These are phyloP conservation scores for Trichocladium antarcticum DNA, from an alignment of 495 filamentous ascomycete species.

Conservation along the genomic window DNA sequence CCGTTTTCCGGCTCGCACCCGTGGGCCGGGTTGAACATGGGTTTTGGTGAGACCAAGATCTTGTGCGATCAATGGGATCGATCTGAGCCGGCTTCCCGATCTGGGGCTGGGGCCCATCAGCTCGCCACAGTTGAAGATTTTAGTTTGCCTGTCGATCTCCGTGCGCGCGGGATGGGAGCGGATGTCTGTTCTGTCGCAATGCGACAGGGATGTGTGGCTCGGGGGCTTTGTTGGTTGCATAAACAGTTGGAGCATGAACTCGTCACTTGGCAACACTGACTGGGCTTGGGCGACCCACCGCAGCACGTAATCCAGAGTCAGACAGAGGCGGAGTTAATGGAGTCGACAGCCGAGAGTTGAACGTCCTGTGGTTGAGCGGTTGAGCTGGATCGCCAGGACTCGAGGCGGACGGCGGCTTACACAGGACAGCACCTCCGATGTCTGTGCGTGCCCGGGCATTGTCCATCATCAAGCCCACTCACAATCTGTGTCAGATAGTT, in stretches of 20 bases:
- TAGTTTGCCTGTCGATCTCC: conserved; percentile 8
- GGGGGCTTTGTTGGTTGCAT: conserved; percentile 15
- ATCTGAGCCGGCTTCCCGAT: conserved; percentile 18
- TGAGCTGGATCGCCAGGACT: too few relatives aligned
- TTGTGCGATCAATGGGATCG: not conserved
- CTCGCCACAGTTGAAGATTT: too few relatives aligned
- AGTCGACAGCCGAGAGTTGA: not conserved
- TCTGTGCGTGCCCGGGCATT: not conserved
- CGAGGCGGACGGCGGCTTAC: too few relatives aligned
- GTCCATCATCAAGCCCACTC: too few relatives aligned
- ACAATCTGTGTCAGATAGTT: not conserved
- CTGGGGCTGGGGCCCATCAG: conserved; percentile 1
- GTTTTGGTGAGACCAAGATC: conserved; percentile 3
- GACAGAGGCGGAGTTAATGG: too few relatives aligned
- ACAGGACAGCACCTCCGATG: not conserved
- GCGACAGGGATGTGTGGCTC: conserved; percentile 13
- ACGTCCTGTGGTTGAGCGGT: too few relatives aligned
- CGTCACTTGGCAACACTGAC: conserved; percentile 14
- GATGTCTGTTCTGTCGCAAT: conserved; percentile 18
- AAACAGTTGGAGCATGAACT: conserved; percentile 15
- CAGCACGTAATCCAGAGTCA: too few relatives aligned
- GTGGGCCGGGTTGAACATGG: conserved; percentile 17
- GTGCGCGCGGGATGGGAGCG: conserved; percentile 12
- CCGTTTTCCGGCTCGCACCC: conserved; percentile 18
- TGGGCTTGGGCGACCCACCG: conserved; percentile 21